Evolutionary conservation across 257 asterid genomes (phyloP), one percentile per base, ranked within the genome.

Genomic region (Fraxinus anomala): DNA sequence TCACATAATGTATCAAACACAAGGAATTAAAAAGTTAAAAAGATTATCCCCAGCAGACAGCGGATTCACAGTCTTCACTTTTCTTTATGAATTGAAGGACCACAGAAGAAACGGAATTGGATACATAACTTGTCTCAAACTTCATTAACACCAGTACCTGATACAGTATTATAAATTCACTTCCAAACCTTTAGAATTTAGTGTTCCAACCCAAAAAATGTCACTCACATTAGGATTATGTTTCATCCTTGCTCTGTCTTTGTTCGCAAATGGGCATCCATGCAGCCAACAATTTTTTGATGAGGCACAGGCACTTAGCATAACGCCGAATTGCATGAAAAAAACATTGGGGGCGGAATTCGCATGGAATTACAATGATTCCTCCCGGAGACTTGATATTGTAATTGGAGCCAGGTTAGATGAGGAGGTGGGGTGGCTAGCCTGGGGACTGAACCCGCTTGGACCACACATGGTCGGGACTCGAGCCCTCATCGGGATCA

Each of bases 391-490:
- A 2, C 84, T 91, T 0, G 87, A 88, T 69, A 73, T 91, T 12
- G 85, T 87, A 9, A 79, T 87, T 49, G 92, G 91, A 3, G 86
- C 90, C 5, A 80, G 31, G 85, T 74, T 89, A 0, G 16, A 66
- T 0, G 31, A 19, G 4, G 77, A 76, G 1, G 49, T 81, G 4
- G 90, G 87, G 28, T 91, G 97, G 97, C 68, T 91, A 2, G 94
- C 97, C 0, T 91, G 94, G 97, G 97, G 97, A 31, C 49, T 91
- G 73, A 91, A 91, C 82, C 94, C 91, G 0, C 8, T 6, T 11
- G 81, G 80, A 13, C 87, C 83, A 21, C 75, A 59, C 36, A 91
- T 91, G 97, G 81, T 79, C 14, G 94, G 90, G 34, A 89, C 97
- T 23, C 80, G 80, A 44, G 92, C 96, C 54, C 82, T 89, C 14